phyloP scores from a whole-genome alignment of 306 rosid genomes.

The Sphenostylis stenocarpa region DNA sequence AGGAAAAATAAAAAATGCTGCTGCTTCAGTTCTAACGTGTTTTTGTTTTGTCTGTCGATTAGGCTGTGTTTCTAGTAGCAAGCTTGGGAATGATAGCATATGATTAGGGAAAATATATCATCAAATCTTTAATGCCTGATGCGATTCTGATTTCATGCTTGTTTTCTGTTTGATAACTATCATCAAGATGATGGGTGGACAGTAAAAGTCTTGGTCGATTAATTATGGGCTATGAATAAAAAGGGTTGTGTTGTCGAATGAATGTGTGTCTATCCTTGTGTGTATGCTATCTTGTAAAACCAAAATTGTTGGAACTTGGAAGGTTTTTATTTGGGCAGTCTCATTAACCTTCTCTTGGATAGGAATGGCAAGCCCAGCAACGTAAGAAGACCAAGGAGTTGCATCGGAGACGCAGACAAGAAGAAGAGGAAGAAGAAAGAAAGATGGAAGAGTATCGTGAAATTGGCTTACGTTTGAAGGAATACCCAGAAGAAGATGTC shows the following conservation, averaged over 20 bases:
- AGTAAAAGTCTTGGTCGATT: not conserved
- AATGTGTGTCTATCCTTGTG: not conserved
- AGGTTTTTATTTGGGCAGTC: conserved; percentile 33
- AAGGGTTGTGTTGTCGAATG: not conserved
- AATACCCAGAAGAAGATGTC: conserved; percentile 82
- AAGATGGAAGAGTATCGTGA: conserved; percentile 82
- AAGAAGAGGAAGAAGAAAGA: conserved; percentile 85
- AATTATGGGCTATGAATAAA: not conserved
- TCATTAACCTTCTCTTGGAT: conserved; percentile 39
- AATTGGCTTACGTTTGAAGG: conserved; percentile 77
- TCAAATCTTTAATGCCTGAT: not conserved
- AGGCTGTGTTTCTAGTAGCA: not conserved
- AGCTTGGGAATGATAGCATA: not conserved
- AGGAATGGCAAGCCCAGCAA: conserved; percentile 96
- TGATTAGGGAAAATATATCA: not conserved
- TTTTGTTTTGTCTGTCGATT: conserved; percentile 3
- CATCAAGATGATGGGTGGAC: conserved; percentile 13
- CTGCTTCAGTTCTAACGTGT: not conserved
- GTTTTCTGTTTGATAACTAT: conserved; percentile 10
- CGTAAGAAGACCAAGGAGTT: conserved; percentile 74
- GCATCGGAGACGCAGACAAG: conserved; percentile 53
- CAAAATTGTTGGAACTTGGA: conserved; percentile 5
- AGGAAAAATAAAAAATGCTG: not conserved
- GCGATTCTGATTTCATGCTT: not conserved
- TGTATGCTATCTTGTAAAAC: conserved; percentile 8